phyloP scores from a whole-genome alignment of 805 yeast genomes.

The Zygotorulaspora danielsina region DNA sequence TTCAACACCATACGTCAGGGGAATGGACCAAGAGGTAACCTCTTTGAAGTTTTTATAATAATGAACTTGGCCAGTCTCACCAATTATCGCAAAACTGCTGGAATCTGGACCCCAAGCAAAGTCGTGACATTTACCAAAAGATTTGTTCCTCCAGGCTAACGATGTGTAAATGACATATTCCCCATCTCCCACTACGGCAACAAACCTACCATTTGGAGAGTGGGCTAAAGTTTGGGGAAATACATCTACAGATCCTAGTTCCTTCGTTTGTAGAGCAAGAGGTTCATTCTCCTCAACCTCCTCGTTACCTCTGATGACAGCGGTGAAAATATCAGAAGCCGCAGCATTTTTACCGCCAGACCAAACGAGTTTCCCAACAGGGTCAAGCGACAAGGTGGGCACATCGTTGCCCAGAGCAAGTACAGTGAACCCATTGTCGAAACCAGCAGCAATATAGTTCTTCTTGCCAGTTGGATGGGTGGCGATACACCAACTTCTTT shows the following conservation, averaged over 20 bases:
- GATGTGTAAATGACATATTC: slow-evolving; percentile 95
- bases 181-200: slow-evolving; percentile 96
- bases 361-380: slow-evolving; percentile 87
- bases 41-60: slow-evolving; percentile 84
- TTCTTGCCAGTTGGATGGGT: slow-evolving; percentile 59
- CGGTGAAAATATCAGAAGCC: slow-evolving; percentile 67
- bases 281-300: slow-evolving; percentile 76
- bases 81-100: slow-evolving; percentile 78
- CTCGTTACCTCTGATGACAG: slow-evolving; percentile 69
- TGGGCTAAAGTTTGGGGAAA: slow-evolving; percentile 84
- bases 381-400: slow-evolving; percentile 90
- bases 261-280: slow-evolving; percentile 75
- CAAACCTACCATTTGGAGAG: slow-evolving; percentile 96
- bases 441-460: slow-evolving; percentile 84
- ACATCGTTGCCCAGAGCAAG: slow-evolving; percentile 89
- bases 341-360: slow-evolving; percentile 64
- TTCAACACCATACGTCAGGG: slow-evolving; percentile 67
- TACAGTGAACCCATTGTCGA: slow-evolving; percentile 90
- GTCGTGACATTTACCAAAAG: slow-evolving; percentile 84
- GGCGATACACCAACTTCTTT: slow-evolving; percentile 94
- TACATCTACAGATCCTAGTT: slow-evolving; percentile 89
- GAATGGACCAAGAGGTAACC: slow-evolving; percentile 56
- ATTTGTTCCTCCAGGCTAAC: slow-evolving; percentile 95
- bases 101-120: slow-evolving; percentile 95
- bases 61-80: slow-evolving; percentile 58